Conservation (phyloP, 2,329 filamentous ascomycete genomes). For the Fusarium incarnatum region DNA sequence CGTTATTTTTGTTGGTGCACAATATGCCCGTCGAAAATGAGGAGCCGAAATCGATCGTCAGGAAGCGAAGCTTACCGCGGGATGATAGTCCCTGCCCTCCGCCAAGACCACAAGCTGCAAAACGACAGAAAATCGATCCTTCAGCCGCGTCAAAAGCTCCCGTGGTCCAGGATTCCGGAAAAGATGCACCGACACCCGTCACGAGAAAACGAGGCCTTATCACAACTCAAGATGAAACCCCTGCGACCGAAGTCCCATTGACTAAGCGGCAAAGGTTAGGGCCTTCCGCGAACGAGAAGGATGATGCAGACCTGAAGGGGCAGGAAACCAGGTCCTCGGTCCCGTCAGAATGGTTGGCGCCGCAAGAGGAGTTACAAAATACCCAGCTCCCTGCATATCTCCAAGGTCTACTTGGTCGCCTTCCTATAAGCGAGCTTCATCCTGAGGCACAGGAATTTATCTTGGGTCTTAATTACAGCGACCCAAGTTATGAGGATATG, state of each 20-base stretch:
- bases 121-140: neutral
- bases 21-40: conserved; percentile 20
- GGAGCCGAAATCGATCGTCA: conserved; percentile 8
- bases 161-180: neutral
- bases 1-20: conserved; percentile 12
- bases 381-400: conserved; percentile 21
- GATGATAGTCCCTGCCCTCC: conserved; percentile 17
- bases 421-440: conserved; percentile 1
- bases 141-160: neutral
- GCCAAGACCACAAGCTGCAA: neutral
- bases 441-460: conserved; percentile 30
- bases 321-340: neutral
- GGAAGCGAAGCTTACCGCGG: conserved; percentile 29
- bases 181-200: conserved; percentile 1
- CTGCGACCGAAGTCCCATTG: conserved; percentile 13
- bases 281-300: neutral
- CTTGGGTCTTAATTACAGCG: conserved; percentile 15
- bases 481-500: conserved; percentile 9
- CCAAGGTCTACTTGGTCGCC: neutral
- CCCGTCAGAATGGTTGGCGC: conserved; percentile 17
- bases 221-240: conserved; percentile 19
- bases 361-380: conserved; percentile 3
- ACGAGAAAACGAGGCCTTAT: conserved; percentile 27
- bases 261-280: conserved; percentile 32
- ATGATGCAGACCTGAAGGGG: neutral